Evolutionary conservation across 23 red algal genomes (phyloP).

Genomic region (Gracilaria caudata): DNA sequence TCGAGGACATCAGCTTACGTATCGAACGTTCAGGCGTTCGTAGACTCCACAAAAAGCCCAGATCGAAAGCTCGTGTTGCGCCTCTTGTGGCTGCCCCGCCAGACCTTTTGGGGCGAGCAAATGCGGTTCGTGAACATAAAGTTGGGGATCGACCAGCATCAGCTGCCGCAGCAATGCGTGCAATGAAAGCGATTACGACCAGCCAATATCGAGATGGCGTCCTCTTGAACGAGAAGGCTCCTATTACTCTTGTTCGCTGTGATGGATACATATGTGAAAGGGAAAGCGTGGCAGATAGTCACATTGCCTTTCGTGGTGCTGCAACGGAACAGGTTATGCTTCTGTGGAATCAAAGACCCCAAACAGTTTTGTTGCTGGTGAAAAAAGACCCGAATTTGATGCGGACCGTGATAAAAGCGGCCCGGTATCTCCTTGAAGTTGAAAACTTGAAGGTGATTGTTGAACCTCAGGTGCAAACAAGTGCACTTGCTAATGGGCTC

Average conservation of each 20-base stretch:
- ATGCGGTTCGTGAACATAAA: constrained; percentile 30
- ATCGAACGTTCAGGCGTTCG: constrained; percentile 48
- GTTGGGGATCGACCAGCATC: constrained; percentile 30
- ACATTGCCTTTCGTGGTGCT: constrained; percentile 92
- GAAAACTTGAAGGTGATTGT: constrained; percentile 85
- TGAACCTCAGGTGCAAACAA: constrained; percentile 87
- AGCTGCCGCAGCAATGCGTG: constrained; percentile 57
- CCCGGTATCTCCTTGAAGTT: constrained; percentile 61
- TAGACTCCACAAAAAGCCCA: background rate
- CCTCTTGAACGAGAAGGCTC: constrained; percentile 42
- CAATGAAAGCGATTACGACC: constrained; percentile 17
- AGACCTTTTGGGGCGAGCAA: constrained; percentile 28
- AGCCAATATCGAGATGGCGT: background rate
- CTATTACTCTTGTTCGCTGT: constrained; percentile 96
- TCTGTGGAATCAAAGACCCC: constrained; percentile 89
- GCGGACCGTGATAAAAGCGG: constrained; percentile 72
- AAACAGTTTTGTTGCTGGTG: constrained; percentile 80
- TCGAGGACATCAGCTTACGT: constrained; percentile 28
- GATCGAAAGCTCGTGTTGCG: constrained; percentile 9
- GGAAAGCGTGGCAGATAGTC: constrained; percentile 82
- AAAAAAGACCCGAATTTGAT: constrained; percentile 85
- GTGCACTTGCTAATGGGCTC: constrained; percentile 82
- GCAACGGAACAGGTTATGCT: constrained; percentile 99
- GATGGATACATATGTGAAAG: constrained; percentile 96
- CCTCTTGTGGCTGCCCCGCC: constrained; percentile 55